A percentile compares a stretch with the other conserved stretches of the same genome.
These are phyloP conservation scores for Triticum timopheevii DNA, from an alignment of 176 grass and related monocot species.

Conservation along the genomic window DNA sequence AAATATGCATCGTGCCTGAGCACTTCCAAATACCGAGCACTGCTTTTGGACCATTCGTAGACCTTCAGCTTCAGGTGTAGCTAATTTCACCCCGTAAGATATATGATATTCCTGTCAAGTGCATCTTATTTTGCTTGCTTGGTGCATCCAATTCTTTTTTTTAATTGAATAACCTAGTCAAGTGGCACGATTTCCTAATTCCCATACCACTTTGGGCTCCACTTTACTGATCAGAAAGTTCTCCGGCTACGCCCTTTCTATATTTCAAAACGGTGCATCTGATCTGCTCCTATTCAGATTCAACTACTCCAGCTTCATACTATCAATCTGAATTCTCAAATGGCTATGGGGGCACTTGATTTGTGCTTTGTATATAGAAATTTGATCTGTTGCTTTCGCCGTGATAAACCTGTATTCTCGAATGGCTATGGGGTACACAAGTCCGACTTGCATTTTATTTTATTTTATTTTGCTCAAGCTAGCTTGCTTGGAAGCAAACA, in stretches of 20 bases:
- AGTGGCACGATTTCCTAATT: neutral
- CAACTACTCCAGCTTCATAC: neutral
- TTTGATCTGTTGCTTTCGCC: neutral
- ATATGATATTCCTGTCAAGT: neutral
- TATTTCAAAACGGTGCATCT: neutral
- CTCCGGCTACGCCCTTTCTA: neutral
- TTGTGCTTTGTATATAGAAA: neutral
- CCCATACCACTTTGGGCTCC: neutral
- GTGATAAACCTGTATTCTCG: too few species aligned
- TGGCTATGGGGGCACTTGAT: neutral
- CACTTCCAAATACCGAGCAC: neutral
- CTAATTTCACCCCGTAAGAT: too few species aligned
- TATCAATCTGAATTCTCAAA: neutral
- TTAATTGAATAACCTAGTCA: neutral
- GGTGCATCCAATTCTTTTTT: neutral
- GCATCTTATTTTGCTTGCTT: neutral
- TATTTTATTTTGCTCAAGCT: neutral
- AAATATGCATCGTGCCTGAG: neutral
- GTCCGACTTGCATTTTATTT: neutral
- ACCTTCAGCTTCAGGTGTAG: neutral
- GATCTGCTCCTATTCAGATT: neutral
- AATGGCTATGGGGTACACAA: neutral
- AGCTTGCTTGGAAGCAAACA: neutral
- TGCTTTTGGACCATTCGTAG: neutral
- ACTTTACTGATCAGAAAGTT: neutral